These are phyloP conservation scores for Pseudoscleropodium purum DNA, from an alignment of 225 moss, liverwort and hornwort species.

Conservation along the genomic window DNA sequence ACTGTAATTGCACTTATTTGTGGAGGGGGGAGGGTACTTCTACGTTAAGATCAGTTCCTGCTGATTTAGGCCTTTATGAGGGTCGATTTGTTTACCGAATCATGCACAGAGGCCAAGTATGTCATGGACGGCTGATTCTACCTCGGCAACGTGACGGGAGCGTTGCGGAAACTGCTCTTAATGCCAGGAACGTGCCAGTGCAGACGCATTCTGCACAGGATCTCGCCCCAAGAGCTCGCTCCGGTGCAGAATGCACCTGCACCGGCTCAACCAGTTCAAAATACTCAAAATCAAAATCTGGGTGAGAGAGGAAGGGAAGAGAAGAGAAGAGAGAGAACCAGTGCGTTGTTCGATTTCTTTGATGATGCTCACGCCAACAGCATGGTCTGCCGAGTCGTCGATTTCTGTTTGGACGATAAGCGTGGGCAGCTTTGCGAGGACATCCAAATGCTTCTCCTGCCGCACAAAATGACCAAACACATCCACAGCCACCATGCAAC, in stretches of 20 bases:
- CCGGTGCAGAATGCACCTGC: too few species aligned
- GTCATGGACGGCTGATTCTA: too few species aligned
- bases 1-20: not conserved
- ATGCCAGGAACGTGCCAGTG: too few species aligned
- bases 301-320: not conserved
- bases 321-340: not conserved
- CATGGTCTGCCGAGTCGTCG: conserved; percentile 51
- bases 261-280: not conserved
- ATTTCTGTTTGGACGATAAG: conserved; percentile 58
- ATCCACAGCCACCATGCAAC: conserved; percentile 51
- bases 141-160: too few species aligned
- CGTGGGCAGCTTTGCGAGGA: conserved; percentile 32
- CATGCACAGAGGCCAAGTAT: too few species aligned
- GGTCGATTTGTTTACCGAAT: too few species aligned
- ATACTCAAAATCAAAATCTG: not conserved
- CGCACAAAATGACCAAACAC: conserved; percentile 59
- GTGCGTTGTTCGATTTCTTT: conserved; percentile 10
- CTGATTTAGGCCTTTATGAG: too few species aligned
- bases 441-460: conserved; percentile 25
- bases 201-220: too few species aligned
- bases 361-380: conserved; percentile 17
- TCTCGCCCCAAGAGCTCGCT: too few species aligned
- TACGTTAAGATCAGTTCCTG: too few species aligned
- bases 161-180: too few species aligned
- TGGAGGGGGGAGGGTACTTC: accelerated